A percentile compares a stretch with the other conserved stretches of the same genome.
Conservation (phyloP, 129 eudicot species). For the Erigeron canadensis region DNA sequence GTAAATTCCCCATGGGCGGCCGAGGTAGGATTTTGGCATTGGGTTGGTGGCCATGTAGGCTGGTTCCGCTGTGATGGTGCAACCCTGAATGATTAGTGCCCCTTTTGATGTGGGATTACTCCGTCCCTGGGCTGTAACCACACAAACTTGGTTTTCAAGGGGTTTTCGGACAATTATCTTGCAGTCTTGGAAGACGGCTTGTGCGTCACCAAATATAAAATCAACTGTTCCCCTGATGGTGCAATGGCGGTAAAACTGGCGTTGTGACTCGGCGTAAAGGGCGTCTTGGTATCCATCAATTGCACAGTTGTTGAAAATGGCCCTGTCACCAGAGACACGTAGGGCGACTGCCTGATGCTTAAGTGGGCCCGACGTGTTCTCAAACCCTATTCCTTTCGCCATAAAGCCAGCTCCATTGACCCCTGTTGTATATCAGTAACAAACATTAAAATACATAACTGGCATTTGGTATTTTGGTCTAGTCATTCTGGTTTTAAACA, state of each 20-base stretch:
- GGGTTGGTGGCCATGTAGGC: too few species aligned
- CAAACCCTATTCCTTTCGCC: constrained; percentile 27
- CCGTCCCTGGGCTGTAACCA: constrained; percentile 64
- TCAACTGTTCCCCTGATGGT: constrained; percentile 60
- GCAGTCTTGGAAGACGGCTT: constrained; percentile 57
- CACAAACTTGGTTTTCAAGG: constrained; percentile 31
- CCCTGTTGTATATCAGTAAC: too few species aligned
- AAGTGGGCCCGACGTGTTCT: constrained; percentile 48
- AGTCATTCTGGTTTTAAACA: too few species aligned
- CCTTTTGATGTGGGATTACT: constrained; percentile 3
- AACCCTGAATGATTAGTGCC: constrained; percentile 47
- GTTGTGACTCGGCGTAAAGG: constrained; percentile 50
- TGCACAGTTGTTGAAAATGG: constrained; percentile 45
- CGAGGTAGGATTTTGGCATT: too few species aligned
- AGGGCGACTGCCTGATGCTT: constrained; percentile 61
- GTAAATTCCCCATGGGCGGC: too few species aligned
- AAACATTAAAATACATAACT: too few species aligned
- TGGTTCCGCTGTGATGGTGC: constrained; percentile 29
- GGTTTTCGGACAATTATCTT: constrained; percentile 47
- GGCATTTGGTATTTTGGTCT: too few species aligned
- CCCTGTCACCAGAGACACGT: constrained; percentile 33
- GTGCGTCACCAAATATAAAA: constrained; percentile 56
- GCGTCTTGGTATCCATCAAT: constrained; percentile 54
- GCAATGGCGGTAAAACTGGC: constrained; percentile 59
- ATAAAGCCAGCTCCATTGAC: not conserved